Evolutionary conservation across 106 monocot genomes (phyloP), one percentile per base, ranked within the genome.

Genomic region (Acorus calamus): DNA sequence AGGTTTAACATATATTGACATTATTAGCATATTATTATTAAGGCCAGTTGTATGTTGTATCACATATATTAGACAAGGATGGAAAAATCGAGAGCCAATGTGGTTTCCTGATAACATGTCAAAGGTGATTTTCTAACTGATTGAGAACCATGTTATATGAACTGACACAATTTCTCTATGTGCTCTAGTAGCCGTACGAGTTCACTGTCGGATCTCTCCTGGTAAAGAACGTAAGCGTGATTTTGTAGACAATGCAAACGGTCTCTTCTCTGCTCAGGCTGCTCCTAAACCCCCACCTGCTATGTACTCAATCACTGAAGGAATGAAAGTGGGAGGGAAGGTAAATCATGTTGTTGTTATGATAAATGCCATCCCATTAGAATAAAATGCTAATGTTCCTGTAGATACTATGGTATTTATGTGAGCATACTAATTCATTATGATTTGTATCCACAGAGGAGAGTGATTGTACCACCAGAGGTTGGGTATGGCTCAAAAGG

Each of bases 291-390:
- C 93, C 3, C 93, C 93, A 42, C 65, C 89, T 6, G 93, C 84
- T 42, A 64, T 89, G 83, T 94, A 94, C 65, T 56, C 79, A 11
- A 55, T 89, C 56, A 78, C 86, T 14, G 89, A 94, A 79, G 93
- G 93, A 52, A 94, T 94, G 93, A 78, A 66, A 81, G 86, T 89
- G 11, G 93, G 93, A 14, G 93, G 89, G 9, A 94, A 86, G 93
- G 89, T 84, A 73, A 67, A 53, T 77, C 8, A 42, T 64, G 4
- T 59, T 50, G 41, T 48, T 9, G 54, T 8, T 47, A 28, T 28
- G 28, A 28, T 28, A 28, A 28, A 0, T 28, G 28, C 8, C 45
- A 45, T 60, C 60, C 11, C 45, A 3, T 2, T 44, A 45, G 8
- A 6, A 8, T 60, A 8, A n/a, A n/a, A 5, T 60, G 45, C 7